These are phyloP conservation scores for Plectosphaerella cucumerina DNA, from an alignment of 2,329 filamentous ascomycete genomes.

Conservation along the genomic window DNA sequence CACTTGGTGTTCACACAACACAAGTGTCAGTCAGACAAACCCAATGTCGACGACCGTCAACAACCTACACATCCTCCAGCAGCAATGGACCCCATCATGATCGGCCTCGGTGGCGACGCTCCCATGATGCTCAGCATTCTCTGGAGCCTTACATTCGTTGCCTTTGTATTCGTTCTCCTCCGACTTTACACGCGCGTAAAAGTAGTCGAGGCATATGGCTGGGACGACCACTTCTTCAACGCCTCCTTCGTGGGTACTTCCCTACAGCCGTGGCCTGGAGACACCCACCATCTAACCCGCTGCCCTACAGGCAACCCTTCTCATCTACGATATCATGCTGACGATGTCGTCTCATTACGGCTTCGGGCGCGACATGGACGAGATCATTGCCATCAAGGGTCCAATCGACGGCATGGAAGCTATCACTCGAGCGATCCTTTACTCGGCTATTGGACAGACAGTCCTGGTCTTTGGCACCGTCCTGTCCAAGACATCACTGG, in stretches of 20 bases:
- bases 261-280: not conserved
- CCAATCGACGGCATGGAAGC: not conserved
- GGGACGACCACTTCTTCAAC: slow-evolving; percentile 12
- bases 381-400: slow-evolving; percentile 2
- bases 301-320: slow-evolving; percentile 2
- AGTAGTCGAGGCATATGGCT: slow-evolving; percentile 8
- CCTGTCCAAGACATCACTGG: slow-evolving; percentile 10
- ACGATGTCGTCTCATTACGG: slow-evolving; percentile 8
- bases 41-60: too few species aligned
- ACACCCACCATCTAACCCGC: not conserved
- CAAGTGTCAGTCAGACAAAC: too few species aligned
- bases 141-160: slow-evolving; percentile 19
- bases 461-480: slow-evolving; percentile 9
- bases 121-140: slow-evolving; percentile 17
- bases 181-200: slow-evolving; percentile 29
- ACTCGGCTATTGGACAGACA: slow-evolving; percentile 10
- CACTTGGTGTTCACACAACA: too few species aligned
- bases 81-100: slow-evolving; percentile 2
- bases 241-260: slow-evolving; percentile 6
- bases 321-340: slow-evolving; percentile 10
- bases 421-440: slow-evolving; percentile 4
- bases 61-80: too few species aligned
- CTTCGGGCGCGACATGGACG: slow-evolving; percentile 6
- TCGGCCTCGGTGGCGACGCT: slow-evolving; percentile 10
- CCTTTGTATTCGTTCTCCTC: slow-evolving; percentile 24